Evolutionary conservation across 257 asterid genomes (phyloP), one percentile per base, ranked within the genome.

Genomic region (Echium plantagineum): DNA sequence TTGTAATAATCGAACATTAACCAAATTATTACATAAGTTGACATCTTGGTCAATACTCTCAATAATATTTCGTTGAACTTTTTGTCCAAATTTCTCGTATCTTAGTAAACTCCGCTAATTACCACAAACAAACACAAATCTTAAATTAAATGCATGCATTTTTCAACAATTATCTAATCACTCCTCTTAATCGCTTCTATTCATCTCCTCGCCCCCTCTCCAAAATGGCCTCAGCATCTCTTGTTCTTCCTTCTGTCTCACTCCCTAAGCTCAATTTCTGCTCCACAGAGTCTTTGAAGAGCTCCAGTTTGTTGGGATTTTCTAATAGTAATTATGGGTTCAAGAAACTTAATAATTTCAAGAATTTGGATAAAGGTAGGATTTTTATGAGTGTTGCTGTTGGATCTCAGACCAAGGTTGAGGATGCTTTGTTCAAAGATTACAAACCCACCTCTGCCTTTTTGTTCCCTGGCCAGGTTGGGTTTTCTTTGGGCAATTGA

Each of bases 391-490:
- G 91, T 70, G 73, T 73, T 48, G 72, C 85, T 60, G 88, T 79
- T 52, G 93, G 98, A 78, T 82, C 95, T 55, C 85, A 72, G 61
- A 55, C 78, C 62, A 65, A 67, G 3, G 32, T 76, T 13, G 85
- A 78, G 58, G 99, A 93, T 69, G 74, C 85, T 61, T 63, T 84
- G 52, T 89, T 86, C 67, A 67, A 77, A 59, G 97, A 84, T 68
- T 89, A 84, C 62, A 84, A 80, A 67, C 86, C 97, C 78, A 79
- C 83, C 57, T 64, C 76, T 59, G 99, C 95, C 67, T 93, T 93
- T 79, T 87, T 93, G 62, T 93, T 93, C 58, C 99, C 99, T 51
- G 99, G 99, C 16, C 99, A 93, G 96, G 96, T 91, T 21, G 15
- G 12, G 3, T 28, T 28, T 28, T 28, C 5, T 28, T 28, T 4